Evolutionary conservation across 2,329 filamentous ascomycete genomes (phyloP).

Genomic region (Colletotrichum sp.): DNA sequence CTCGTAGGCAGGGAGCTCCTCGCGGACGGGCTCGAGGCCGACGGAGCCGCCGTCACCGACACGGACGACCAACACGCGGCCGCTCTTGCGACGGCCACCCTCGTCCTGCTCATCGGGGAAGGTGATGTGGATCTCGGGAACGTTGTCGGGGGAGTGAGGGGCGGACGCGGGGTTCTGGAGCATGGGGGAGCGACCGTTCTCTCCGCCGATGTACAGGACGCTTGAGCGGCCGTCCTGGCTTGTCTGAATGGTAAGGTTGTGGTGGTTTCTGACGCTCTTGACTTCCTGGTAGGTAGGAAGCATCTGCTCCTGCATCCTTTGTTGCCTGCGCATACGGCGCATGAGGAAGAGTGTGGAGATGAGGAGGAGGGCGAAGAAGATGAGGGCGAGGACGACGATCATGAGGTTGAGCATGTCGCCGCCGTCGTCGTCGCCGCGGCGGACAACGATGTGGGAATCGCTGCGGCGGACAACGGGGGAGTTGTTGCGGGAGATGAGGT

Average conservation of each 20-base stretch:
- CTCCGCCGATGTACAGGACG: slow-evolving; percentile 74
- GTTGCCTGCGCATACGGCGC: slow-evolving; percentile 65
- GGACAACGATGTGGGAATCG: slow-evolving; percentile 34
- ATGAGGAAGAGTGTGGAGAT: slow-evolving; percentile 74
- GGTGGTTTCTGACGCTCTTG: slow-evolving; percentile 56
- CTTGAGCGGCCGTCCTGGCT: slow-evolving; percentile 63
- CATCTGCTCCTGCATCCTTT: slow-evolving; percentile 52
- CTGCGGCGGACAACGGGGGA: slow-evolving; percentile 42
- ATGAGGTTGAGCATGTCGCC: slow-evolving; percentile 76
- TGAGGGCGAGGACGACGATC: slow-evolving; percentile 78
- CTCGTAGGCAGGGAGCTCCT: slow-evolving; percentile 86
- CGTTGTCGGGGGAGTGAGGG: slow-evolving; percentile 78
- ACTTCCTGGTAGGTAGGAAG: slow-evolving; percentile 75
- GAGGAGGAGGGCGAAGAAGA: slow-evolving; percentile 74
- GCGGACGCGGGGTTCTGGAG: slow-evolving; percentile 77
- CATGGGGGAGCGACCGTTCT: slow-evolving; percentile 73
- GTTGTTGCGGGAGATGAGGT: slow-evolving; percentile 43
- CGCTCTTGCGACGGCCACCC: slow-evolving; percentile 79
- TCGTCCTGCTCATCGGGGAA: slow-evolving; percentile 96
- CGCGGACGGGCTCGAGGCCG: slow-evolving; percentile 85
- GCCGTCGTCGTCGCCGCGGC: slow-evolving; percentile 45
- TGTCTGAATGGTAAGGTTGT: slow-evolving; percentile 64
- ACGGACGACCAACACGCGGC: slow-evolving; percentile 88
- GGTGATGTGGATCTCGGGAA: slow-evolving; percentile 97
- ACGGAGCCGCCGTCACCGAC: slow-evolving; percentile 86